Base-by-base conservation (phyloP, 306 rosid species). In the Potentilla sterilis region DNA sequence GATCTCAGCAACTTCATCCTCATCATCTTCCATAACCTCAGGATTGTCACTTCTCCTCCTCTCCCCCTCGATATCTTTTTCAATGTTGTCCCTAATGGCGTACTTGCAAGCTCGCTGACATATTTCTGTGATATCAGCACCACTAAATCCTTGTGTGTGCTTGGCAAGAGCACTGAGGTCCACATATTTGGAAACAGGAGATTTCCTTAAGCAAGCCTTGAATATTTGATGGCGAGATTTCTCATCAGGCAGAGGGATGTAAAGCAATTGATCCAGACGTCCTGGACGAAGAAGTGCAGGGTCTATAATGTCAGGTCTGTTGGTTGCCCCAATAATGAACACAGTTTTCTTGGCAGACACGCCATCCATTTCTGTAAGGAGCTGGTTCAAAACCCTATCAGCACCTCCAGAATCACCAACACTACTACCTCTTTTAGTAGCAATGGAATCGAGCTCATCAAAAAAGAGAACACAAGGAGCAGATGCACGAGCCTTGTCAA, bases 281-380 rank as follows among this genome's bases (percentile, higher is more conserved):
- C 88, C 88, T 42, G 88, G 88, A 6, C 88, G 81, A 11, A 84
- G 83, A 67, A 84, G 85, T 46, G 88, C 88, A 37, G 87, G 82
- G 74, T 84, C 83, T n/a, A 85, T 81, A 46, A 81, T 81, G 70
- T 85, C 88, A 19, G 88, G 88, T 52, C 88, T 37, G 65, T 85
- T 85, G 59, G 86, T 85, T 7, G 86, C 88, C 46, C 84, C 84
- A 21, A 81, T 81, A 46, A 81, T 70, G 37, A 81, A 81, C 11
- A 81, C 77, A 40, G 80, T 81, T 71, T 81, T 75, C 69, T 81
- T 81, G 24, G 84, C 72, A 7, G 80, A 69, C 73, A 80, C 58
- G 35, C 84, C 80, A 15, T 75, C 84, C 84, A 81, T 81, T 52
- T 81, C 80, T 1, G 77, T 76, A 21, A 81, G 70, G 9, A 81